Base-by-base conservation (phyloP, 305 asterid genomes). In the Fraxinus ornus region DNA sequence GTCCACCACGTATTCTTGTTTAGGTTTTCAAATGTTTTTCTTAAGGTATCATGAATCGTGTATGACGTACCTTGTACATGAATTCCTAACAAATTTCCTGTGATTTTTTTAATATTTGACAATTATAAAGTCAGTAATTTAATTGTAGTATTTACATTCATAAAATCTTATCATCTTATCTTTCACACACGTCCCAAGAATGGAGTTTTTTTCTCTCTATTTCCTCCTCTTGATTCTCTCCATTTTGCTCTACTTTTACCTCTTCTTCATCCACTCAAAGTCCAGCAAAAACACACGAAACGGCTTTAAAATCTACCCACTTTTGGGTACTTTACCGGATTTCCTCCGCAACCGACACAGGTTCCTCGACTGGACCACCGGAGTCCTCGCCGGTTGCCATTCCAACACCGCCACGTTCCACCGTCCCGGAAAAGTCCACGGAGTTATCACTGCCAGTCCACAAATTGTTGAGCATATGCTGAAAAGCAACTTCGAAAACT, bases 321-420 rank as follows among this genome's bases (percentile, higher is more conserved):
- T 93, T 24, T 57, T 93, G 78, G 97, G 97, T 17, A 33, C 90
- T n/a, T 88, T 93, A 77, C 97, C 97, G n/a, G 93, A 85, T 1
- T 93, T 93, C 87, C 73, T 93, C 84, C 86, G 39, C 36, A 88
- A 93, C 87, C 95, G 96, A 87, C 93, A 90, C 91, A 94, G 93
- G 41, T 93, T 91, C 88, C 91, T 89, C 44, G 94, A 93, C 74
- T 93, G 97, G 97, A 66, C 60, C 81, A 88, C 96, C 74, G 87
- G 33, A 0, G 73, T 87, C 82, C 91, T 92, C 74, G 57, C 92
- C 70, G 39, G 41, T 36, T 86, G 91, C 87, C 89, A 85, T 78
- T 81, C 90, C 85, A 82, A 88, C 85, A 86, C 94, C 77, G 77
- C 97, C 80, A 89, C 88, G 9, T 90, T 93, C 89, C 85, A 36